Evolutionary conservation across 2,329 filamentous ascomycete species (phyloP), one percentile per base, ranked within the genome.

Genomic region (Knufia petricola): DNA sequence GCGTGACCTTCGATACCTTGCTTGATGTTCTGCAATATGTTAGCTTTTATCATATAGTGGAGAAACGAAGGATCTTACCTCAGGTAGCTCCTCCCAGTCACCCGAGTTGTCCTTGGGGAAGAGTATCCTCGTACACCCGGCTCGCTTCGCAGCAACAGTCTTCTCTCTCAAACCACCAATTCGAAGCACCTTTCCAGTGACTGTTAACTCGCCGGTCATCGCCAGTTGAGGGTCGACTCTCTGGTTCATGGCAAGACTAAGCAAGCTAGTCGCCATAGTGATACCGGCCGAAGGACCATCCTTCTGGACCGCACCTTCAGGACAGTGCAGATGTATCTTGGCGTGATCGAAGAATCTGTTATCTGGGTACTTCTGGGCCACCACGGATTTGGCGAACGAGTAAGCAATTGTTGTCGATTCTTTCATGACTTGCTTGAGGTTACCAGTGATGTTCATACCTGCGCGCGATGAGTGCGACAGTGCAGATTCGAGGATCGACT

Each of bases 261-360:
- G 73, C 59, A 98, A 69, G 50, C 85, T 88, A 4, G 88, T 94
- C n/a, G 92, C 85, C 92, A 98, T 98, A 4, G 92, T 98, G 61
- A 98, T 92, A 64, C 92, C 92, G 17, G 92, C 92, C 41, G 84
- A 89, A 3, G 86, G 86, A 66, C 72, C 92, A 63, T 98, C 92
- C 69, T 98, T 98, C 58, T 85, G 86, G 49, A 95, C 89, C 7
- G 92, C 92, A 4, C 92, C 92, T 65, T 98, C 92, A 0, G 92
- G 92, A 51, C 94, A 94, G 71, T 98, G 92, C 56, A 98, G 74
- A 67, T 98, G 92, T 63, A 98, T 79, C 69, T 85, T 87, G 8
- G 90, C 92, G 70, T 92, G 89, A 63, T 96, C 87, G 61, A 98
- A 95, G 74, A 96, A 98, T 64, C 82, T 79, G 67, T 98, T 98